Conservation (phyloP, 2,329 filamentous ascomycete species). For the Pseudocercospora crystallina region DNA sequence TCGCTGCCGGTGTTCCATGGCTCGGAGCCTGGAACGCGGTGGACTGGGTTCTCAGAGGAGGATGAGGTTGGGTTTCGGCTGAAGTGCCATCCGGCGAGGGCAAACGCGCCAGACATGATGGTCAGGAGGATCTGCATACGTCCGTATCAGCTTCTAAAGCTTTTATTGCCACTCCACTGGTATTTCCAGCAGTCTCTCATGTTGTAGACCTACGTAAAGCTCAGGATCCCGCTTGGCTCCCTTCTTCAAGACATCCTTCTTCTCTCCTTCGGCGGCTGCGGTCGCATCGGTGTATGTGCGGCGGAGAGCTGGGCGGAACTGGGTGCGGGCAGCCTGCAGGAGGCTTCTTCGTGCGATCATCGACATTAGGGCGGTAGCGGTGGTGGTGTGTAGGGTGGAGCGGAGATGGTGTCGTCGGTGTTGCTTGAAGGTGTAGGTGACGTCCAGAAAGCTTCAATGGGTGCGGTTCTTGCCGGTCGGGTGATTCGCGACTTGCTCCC, state of each 20-base stretch:
- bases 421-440: conserved; percentile 2
- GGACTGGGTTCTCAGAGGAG: conserved; percentile 76
- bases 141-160: background rate
- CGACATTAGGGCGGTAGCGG: conserved; percentile 41
- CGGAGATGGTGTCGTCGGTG: background rate
- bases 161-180: background rate
- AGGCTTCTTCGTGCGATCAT: conserved; percentile 47
- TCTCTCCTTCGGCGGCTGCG: conserved; percentile 41
- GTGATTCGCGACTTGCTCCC: too few species aligned
- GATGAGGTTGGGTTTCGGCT: conserved; percentile 80
- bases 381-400: conserved; percentile 5
- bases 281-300: conserved; percentile 42
- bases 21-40: conserved; percentile 74
- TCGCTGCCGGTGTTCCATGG: conserved; percentile 76
- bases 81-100: conserved; percentile 87
- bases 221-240: conserved; percentile 70
- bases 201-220: conserved; percentile 62
- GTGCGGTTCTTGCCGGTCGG: too few species aligned
- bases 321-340: conserved; percentile 45
- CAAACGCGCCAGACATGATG: conserved; percentile 86
- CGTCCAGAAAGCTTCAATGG: background rate
- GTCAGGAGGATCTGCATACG: conserved; percentile 74
- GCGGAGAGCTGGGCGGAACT: conserved; percentile 32
- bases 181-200: too few species aligned
- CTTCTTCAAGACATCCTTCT: conserved; percentile 56